A percentile compares a stretch with the other conserved stretches of the same genome.
Evolutionary conservation across 345 rosid genomes (phyloP).

Genomic region (Eucalyptus cloeziana): DNA sequence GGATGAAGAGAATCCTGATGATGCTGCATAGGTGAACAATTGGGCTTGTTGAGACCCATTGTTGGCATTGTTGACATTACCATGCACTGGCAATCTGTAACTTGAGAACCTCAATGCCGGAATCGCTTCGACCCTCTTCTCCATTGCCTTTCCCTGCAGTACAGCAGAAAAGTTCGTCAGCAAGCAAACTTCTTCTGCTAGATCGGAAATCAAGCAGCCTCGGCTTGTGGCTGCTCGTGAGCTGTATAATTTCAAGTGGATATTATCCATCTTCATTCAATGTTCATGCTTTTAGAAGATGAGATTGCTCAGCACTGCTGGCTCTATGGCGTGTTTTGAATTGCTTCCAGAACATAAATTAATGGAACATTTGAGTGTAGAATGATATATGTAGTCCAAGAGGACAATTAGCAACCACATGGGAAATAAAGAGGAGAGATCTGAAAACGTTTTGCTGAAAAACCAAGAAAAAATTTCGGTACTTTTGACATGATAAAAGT

Average conservation of each 20-base stretch:
- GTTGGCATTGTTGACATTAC: slow-evolving; percentile 1
- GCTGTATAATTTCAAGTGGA: background rate
- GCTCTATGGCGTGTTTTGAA: background rate
- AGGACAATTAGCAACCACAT: background rate
- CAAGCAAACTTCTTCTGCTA: background rate
- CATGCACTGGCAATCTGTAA: slow-evolving; percentile 19
- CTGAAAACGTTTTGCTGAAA: background rate
- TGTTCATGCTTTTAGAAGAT: background rate
- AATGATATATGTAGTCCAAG: background rate
- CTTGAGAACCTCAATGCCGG: slow-evolving; percentile 4
- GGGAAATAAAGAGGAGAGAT: background rate
- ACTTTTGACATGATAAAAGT: background rate
- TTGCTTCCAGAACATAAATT: background rate
- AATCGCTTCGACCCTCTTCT: slow-evolving; percentile 23
- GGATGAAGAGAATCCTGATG: slow-evolving; percentile 95
- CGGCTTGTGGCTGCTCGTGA: background rate
- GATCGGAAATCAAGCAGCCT: background rate
- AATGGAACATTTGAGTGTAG: background rate
- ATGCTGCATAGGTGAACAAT: slow-evolving; percentile 73
- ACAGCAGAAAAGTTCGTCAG: background rate
- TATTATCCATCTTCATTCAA: background rate
- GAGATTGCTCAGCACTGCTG: background rate
- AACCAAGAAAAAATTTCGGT: background rate
- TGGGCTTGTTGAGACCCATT: slow-evolving; percentile 1
- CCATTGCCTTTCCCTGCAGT: slow-evolving; percentile 24